A percentile compares a stretch with the other conserved stretches of the same genome.
Conservation (phyloP, 2,329 filamentous ascomycete species). For the Macrophomina tecta region DNA sequence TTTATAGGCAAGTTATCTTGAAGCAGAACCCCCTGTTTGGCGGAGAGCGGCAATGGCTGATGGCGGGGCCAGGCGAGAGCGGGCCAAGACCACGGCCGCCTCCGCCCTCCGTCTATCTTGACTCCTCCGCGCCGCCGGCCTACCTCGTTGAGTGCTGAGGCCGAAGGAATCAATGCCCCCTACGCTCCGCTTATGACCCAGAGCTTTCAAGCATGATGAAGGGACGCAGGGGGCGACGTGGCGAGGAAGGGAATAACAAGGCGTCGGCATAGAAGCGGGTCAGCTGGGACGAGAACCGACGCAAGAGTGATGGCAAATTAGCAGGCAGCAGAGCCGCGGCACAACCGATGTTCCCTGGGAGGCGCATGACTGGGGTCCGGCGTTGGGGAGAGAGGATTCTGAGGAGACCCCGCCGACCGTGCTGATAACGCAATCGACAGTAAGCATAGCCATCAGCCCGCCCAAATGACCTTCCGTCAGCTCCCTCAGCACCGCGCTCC, state of each 20-base stretch:
- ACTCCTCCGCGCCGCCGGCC: slow-evolving; percentile 15
- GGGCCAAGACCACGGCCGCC: slow-evolving; percentile 21
- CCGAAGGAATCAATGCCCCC: no score
- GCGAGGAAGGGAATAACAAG: not conserved
- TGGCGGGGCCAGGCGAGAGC: not conserved
- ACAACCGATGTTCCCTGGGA: not conserved
- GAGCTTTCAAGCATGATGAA: not conserved
- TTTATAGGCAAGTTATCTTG: slow-evolving; percentile 11
- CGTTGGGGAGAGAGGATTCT: not conserved
- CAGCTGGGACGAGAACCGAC: not conserved
- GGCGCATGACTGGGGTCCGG: not conserved
- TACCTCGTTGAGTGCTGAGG: no score
- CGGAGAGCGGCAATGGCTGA: not conserved
- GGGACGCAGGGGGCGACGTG: not conserved
- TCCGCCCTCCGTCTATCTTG: slow-evolving; percentile 24
- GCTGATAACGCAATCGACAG: slow-evolving; percentile 5
- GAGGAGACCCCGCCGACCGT: not conserved
- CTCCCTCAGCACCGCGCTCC: not conserved
- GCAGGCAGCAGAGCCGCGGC: not conserved
- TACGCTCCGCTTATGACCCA: no score
- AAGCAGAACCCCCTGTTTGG: slow-evolving; percentile 12
- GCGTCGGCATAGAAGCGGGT: slow-evolving; percentile 1
- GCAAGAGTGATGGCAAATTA: not conserved
- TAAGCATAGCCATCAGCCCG: not conserved
- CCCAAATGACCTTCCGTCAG: not conserved